Percentiles rank a stretch among this genome's conserved stretches.
These are phyloP conservation scores for Fraxinus cuspidata DNA, from an alignment of 257 asterid genomes.

Conservation along the genomic window DNA sequence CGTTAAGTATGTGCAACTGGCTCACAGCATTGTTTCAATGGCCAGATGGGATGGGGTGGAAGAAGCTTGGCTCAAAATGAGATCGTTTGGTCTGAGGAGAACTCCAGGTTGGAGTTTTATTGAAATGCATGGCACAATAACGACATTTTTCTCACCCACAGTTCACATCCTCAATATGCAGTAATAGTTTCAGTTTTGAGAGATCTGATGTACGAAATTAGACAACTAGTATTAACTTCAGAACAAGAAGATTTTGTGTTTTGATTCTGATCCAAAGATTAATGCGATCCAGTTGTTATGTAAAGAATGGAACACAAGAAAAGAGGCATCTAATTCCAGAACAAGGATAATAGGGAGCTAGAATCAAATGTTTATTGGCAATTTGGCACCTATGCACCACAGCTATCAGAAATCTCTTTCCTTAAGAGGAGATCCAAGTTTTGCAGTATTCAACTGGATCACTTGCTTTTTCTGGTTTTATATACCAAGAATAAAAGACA, in stretches of 20 bases:
- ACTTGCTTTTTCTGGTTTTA: neutral
- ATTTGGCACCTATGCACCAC: neutral
- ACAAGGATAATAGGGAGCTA: neutral
- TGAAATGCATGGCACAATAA: slow-evolving; percentile 65
- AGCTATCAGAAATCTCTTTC: neutral
- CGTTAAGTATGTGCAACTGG: slow-evolving; percentile 80
- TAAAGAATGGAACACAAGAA: neutral
- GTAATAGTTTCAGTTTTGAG: slow-evolving; percentile 43
- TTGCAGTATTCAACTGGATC: neutral
- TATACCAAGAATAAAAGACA: neutral
- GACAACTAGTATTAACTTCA: slow-evolving; percentile 29
- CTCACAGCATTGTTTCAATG: slow-evolving; percentile 79
- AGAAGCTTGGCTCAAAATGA: slow-evolving; percentile 74
- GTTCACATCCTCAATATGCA: slow-evolving; percentile 59
- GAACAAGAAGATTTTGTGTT: slow-evolving; percentile 33
- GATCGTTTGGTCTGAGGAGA: slow-evolving; percentile 66
- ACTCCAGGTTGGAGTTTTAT: slow-evolving; percentile 85
- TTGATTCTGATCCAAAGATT: slow-evolving; percentile 25
- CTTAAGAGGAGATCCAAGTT: neutral
- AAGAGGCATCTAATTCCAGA: neutral
- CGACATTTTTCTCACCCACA: slow-evolving; percentile 65
- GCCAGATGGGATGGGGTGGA: slow-evolving; percentile 80
- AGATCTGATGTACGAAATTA: slow-evolving; percentile 45
- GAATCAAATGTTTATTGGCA: neutral
- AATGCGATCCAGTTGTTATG: neutral